Evolutionary conservation across 163 green algal genomes (phyloP).

Genomic region (Volvox carteri): DNA sequence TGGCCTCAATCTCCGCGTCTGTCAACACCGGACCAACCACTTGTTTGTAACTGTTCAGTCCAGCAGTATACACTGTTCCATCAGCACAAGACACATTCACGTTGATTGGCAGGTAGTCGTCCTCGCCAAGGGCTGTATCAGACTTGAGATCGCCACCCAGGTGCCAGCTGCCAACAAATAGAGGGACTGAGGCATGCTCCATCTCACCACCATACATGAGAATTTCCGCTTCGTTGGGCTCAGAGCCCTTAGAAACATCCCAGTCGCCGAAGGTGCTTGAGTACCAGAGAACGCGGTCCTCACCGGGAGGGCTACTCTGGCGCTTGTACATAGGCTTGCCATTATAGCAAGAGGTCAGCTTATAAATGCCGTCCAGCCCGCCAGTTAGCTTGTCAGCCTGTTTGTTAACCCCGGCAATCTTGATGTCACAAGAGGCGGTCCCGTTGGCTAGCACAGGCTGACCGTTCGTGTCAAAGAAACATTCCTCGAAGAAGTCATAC

Average conservation of each 20-base stretch:
- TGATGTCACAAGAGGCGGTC: constrained; percentile 72
- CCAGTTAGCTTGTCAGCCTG: constrained; percentile 66
- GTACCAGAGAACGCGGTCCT: constrained; percentile 71
- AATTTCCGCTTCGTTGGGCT: constrained; percentile 72
- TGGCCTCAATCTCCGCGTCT: constrained; percentile 68
- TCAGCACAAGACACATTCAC: constrained; percentile 64
- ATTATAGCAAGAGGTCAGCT: constrained; percentile 72
- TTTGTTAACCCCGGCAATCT: constrained; percentile 59
- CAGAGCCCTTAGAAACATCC: constrained; percentile 69
- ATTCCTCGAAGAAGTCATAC: constrained; percentile 70
- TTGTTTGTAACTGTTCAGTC: constrained; percentile 36
- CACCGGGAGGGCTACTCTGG: constrained; percentile 60
- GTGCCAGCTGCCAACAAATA: constrained; percentile 77
- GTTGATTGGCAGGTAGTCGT: constrained; percentile 67
- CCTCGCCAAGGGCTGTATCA: constrained; percentile 44
- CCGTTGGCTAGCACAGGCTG: constrained; percentile 69
- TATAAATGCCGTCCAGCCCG: constrained; percentile 75
- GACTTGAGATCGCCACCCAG: constrained; percentile 68
- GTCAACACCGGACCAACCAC: constrained; percentile 52
- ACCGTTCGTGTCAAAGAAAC: constrained; percentile 67
- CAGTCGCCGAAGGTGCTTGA: constrained; percentile 72
- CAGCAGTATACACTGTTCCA: constrained; percentile 58
- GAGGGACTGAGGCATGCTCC: constrained; percentile 66
- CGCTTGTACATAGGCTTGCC: constrained; percentile 75
- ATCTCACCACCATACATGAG: constrained; percentile 78